Evolutionary conservation across 2,329 filamentous ascomycete genomes (phyloP), one percentile per base, ranked within the genome.

Genomic region (Alternaria solani): DNA sequence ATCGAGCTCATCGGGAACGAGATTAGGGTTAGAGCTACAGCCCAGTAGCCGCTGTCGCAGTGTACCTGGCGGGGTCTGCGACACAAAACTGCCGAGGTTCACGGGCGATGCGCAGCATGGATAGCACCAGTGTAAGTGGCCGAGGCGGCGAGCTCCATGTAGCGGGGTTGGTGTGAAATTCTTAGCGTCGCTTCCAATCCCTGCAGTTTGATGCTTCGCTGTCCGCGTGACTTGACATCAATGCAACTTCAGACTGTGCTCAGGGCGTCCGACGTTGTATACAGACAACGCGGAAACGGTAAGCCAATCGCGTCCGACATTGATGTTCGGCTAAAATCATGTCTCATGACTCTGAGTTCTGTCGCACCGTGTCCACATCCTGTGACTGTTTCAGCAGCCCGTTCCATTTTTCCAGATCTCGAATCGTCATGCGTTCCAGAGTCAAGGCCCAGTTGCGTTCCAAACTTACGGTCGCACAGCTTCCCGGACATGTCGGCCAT

Each of bases 371-470:
- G 51, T 59, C 51, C 7, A 34, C 47, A 39, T 43, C 26, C 49
- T 51, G 57, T 56, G 30, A 42, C 52, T 36, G 67, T 68, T 69
- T 68, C 64, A 69, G 61, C 39, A 36, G 30, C 36, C 51, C 28
- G 62, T 66, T 64, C 43, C 57, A 59, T 41, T n/a, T 55, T 23
- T 59, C 39, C 49, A 36, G 48, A 55, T 58, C 42, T 49, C 55
- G 54, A 61, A 48, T 53, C 61, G 51, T 46, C 18, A 48, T 28
- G 46, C 43, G 68, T 71, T 69, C 68, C 63, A 65, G 32, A 42
- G 23, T 38, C 46, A 42, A 62, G 57, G 54, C 49, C 59, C 42
- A 60, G 34, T 44, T 47, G 39, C 25, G 49, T 51, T 53, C 51
- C 60, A 55, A 30, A 23, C 14, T 16, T 47, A 55, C 56, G 53